phyloP scores from a whole-genome alignment of 257 asterid genomes.

The Lycium ferocissimum region DNA sequence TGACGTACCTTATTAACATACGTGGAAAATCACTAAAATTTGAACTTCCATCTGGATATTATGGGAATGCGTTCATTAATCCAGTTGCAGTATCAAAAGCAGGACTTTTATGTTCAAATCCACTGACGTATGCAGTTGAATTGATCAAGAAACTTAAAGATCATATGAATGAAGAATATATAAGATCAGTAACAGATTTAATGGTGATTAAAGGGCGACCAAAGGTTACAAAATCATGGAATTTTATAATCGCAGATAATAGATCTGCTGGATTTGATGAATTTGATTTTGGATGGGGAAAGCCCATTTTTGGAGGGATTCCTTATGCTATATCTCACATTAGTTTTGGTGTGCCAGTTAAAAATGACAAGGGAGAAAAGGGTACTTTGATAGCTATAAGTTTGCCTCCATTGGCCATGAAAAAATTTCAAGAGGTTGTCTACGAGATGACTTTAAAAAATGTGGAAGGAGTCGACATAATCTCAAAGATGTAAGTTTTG shows the following conservation, averaged over 20 bases:
- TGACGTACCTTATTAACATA: background rate
- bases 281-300: conserved; percentile 34
- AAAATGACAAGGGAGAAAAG: no score
- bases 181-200: conserved; percentile 32
- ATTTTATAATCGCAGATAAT: background rate
- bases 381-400: no score
- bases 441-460: no score
- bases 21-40: background rate
- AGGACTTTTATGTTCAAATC: conserved; percentile 1
- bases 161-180: conserved; percentile 27
- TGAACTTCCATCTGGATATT: conserved; percentile 24
- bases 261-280: background rate
- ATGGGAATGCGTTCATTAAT: conserved; percentile 35
- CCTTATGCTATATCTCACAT: background rate
- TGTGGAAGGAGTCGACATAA: no score
- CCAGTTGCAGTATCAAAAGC: conserved; percentile 33
- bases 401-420: no score
- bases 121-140: conserved; percentile 31
- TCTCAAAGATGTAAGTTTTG: no score
- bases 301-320: conserved; percentile 27
- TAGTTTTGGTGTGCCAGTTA: background rate
- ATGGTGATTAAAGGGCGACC: conserved; percentile 39
- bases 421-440: no score
- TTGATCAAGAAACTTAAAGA: conserved; percentile 19
- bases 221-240: background rate